Conservation (phyloP, 805 yeast species). For the Jamesozyma spencerorum region DNA sequence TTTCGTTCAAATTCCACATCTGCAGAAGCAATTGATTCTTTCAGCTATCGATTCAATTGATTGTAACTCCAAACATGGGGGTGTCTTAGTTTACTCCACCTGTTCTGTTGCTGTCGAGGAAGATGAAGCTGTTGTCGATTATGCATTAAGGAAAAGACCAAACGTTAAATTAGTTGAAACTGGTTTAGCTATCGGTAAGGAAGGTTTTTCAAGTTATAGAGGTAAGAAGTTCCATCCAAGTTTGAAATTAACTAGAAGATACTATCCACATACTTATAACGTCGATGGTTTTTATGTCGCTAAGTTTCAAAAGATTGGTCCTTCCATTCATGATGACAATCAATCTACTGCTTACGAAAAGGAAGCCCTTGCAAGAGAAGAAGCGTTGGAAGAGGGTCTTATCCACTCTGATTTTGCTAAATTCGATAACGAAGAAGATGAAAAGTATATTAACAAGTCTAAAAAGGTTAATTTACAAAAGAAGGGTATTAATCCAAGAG, state of each 20-base stretch:
- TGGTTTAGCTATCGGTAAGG: slow-evolving; percentile 87
- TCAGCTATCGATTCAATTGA: slow-evolving; percentile 97
- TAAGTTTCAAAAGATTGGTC: slow-evolving; percentile 81
- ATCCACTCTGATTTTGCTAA: slow-evolving; percentile 80
- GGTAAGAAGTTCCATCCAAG: slow-evolving; percentile 83
- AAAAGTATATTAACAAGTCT: slow-evolving; percentile 57
- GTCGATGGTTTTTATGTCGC: slow-evolving; percentile 99
- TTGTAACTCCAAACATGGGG: slow-evolving; percentile 85
- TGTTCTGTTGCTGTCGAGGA: slow-evolving; percentile 98
- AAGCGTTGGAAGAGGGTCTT: slow-evolving; percentile 71
- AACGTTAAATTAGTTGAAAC: slow-evolving; percentile 91
- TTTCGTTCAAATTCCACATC: slow-evolving; percentile 90
- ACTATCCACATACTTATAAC: slow-evolving; percentile 96
- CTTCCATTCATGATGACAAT: slow-evolving; percentile 75
- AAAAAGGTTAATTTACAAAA: slow-evolving; percentile 55
- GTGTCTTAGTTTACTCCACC: slow-evolving; percentile 90
- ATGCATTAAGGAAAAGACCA: slow-evolving; percentile 91
- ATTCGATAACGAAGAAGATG: slow-evolving; percentile 71
- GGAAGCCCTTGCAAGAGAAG: slow-evolving; percentile 72
- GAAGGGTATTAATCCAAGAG: slow-evolving; percentile 64
- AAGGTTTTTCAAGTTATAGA: slow-evolving; percentile 86
- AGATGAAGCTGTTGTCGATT: slow-evolving; percentile 97
- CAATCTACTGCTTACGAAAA: slow-evolving; percentile 85
- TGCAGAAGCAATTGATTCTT: slow-evolving; percentile 85
- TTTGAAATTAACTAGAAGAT: slow-evolving; percentile 78